Evolutionary conservation across 495 filamentous ascomycete genomes (phyloP).

Genomic region (Hapsidospora chrysogenum): DNA sequence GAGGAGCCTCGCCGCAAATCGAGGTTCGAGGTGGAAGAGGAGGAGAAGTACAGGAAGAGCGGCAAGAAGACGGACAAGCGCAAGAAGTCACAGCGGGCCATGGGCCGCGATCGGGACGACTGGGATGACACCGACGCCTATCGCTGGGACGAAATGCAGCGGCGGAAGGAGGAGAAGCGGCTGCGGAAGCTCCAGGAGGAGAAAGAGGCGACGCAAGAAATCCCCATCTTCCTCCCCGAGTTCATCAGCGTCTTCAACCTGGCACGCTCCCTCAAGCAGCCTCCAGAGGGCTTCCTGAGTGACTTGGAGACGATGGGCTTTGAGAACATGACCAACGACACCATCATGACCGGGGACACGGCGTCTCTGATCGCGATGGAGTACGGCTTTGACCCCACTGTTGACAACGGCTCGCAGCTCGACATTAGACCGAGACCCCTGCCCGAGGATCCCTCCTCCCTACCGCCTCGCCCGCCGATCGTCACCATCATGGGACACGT

Average conservation of each 20-base stretch:
- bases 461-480: constrained; percentile 72
- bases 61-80: constrained; percentile 1
- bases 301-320: constrained; percentile 75
- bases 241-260: constrained; percentile 80
- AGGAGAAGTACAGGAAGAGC: neutral
- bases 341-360: constrained; percentile 77
- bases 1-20: neutral
- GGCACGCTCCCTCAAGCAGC: constrained; percentile 51
- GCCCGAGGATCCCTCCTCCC: constrained; percentile 48
- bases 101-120: too few relatives aligned
- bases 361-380: constrained; percentile 83
- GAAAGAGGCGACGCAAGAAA: constrained; percentile 12
- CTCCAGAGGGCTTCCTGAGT: constrained; percentile 43
- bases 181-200: constrained; percentile 10
- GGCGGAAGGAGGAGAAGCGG: constrained; percentile 16
- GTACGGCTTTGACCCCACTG: constrained; percentile 80
- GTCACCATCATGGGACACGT: constrained; percentile 99
- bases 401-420: constrained; percentile 46
- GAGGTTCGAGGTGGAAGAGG: neutral
- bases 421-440: constrained; percentile 61
- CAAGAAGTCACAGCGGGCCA: too few relatives aligned
- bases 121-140: constrained; percentile 19
- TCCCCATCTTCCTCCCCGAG: constrained; percentile 61
- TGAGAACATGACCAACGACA: constrained; percentile 58
- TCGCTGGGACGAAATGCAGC: constrained; percentile 10